Evolutionary conservation across 164 flowering plant species (phyloP).

Genomic region (Magnolia officinalis): DNA sequence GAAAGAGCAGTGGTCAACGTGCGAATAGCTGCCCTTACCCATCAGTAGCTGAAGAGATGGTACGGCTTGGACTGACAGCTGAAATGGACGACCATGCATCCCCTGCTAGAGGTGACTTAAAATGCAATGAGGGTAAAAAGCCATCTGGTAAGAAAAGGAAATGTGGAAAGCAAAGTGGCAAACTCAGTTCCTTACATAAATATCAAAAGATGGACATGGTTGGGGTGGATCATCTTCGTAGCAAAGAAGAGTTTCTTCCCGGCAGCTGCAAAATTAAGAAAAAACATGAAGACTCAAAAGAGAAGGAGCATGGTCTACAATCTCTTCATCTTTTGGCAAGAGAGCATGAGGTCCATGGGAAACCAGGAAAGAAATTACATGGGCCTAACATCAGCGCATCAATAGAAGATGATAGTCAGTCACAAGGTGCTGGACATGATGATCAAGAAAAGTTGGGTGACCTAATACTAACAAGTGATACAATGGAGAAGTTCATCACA

Average conservation of each 20-base stretch:
- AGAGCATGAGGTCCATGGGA: not conserved
- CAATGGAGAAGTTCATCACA: constrained; percentile 50
- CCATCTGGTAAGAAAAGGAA: constrained; percentile 50
- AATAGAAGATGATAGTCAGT: not conserved
- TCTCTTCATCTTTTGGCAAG: not conserved
- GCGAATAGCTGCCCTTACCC: constrained; percentile 86
- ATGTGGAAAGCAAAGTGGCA: constrained; percentile 18
- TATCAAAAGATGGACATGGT: constrained; percentile 21
- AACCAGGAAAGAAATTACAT: constrained; percentile 4
- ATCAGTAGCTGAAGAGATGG: constrained; percentile 73
- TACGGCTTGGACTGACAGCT: constrained; percentile 59
- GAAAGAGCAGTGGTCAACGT: constrained; percentile 33
- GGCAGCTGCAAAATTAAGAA: not conserved
- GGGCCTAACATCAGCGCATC: not conserved
- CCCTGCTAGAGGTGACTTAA: constrained; percentile 26
- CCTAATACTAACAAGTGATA: constrained; percentile 23
- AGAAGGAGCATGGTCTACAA: not conserved
- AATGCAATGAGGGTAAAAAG: constrained; percentile 12
- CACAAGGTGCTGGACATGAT: constrained; percentile 5
- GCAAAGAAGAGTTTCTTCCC: not conserved
- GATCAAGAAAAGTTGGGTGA: constrained; percentile 10
- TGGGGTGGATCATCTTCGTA: constrained; percentile 7
- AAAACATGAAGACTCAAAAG: not conserved
- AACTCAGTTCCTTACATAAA: constrained; percentile 20
- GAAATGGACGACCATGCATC: constrained; percentile 24